phyloP scores from a whole-genome alignment of 345 rosid genomes.

The Clarkia xantiana region DNA sequence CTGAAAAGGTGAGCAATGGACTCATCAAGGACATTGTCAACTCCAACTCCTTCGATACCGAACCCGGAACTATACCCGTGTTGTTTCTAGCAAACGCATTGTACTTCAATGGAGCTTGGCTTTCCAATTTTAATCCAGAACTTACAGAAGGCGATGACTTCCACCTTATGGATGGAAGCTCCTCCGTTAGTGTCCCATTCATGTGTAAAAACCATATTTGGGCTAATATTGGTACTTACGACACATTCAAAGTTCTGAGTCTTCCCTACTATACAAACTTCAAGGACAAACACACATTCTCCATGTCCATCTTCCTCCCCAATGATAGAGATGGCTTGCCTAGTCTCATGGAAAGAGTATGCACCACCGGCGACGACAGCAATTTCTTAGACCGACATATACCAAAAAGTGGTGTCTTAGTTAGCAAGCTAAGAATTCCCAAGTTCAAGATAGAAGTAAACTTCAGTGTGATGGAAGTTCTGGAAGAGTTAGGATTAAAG shows the following conservation, averaged over 20 bases:
- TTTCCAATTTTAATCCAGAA: background rate
- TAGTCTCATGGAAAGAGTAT: constrained; percentile 1
- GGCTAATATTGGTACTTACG: background rate
- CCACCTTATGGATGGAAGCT: constrained; percentile 1
- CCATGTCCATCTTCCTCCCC: no score
- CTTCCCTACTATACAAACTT: constrained; percentile 1
- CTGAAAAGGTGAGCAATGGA: constrained; percentile 7
- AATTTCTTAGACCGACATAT: background rate
- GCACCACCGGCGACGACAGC: background rate
- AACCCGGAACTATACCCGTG: constrained; percentile 2
- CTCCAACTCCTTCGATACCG: background rate
- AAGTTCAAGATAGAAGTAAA: constrained; percentile 4
- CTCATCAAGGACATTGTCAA: constrained; percentile 7
- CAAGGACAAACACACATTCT: background rate
- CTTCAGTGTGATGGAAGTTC: background rate
- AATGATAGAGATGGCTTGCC: constrained; percentile 6
- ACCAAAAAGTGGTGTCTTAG: background rate
- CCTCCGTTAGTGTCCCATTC: constrained; percentile 8
- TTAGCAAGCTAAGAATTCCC: constrained; percentile 3
- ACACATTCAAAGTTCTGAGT: constrained; percentile 5
- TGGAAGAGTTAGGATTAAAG: constrained; percentile 4
- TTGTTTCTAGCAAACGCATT: no score
- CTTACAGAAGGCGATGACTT: background rate
- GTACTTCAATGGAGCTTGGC: constrained; percentile 10
- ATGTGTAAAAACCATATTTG: background rate